phyloP scores from a whole-genome alignment of 2,329 filamentous ascomycete species.

The Ascochyta fabae region DNA sequence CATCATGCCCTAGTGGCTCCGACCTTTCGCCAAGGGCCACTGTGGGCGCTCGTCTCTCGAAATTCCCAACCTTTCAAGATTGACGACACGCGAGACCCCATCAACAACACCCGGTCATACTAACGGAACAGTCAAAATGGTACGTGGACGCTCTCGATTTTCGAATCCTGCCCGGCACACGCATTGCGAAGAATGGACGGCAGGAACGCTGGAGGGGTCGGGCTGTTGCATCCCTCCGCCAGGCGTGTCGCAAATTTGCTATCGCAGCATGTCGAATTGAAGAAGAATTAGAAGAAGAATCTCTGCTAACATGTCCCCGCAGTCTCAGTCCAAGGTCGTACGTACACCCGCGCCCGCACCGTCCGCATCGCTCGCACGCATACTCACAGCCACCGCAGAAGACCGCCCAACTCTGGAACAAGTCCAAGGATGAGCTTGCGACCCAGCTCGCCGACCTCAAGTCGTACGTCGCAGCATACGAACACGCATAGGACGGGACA shows the following conservation, averaged over 20 bases:
- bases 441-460: constrained; percentile 63
- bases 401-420: constrained; percentile 95
- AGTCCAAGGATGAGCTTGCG: constrained; percentile 97
- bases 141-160: constrained; percentile 37
- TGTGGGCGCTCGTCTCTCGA: constrained; percentile 26
- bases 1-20: not conserved
- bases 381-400: constrained; percentile 60
- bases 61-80: constrained; percentile 20
- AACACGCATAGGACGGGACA: constrained; percentile 15
- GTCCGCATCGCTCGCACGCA: constrained; percentile 37
- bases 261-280: constrained; percentile 9
- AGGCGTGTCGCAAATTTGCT: constrained; percentile 32
- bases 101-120: constrained; percentile 45
- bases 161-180: constrained; percentile 9
- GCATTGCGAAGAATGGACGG: constrained; percentile 20
- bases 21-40: constrained; percentile 25
- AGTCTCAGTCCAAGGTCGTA: constrained; percentile 64
- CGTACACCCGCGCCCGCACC: constrained; percentile 30
- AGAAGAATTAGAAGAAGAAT: not conserved
- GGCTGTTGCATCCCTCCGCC: constrained; percentile 25
- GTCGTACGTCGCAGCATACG: constrained; percentile 38
- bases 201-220: constrained; percentile 17
- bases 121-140: constrained; percentile 49
- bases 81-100: constrained; percentile 50
- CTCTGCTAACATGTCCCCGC: constrained; percentile 11